Evolutionary conservation across 192 early-diverging fungal genomes (phyloP).

Genomic region (Thamnidium elegans): DNA sequence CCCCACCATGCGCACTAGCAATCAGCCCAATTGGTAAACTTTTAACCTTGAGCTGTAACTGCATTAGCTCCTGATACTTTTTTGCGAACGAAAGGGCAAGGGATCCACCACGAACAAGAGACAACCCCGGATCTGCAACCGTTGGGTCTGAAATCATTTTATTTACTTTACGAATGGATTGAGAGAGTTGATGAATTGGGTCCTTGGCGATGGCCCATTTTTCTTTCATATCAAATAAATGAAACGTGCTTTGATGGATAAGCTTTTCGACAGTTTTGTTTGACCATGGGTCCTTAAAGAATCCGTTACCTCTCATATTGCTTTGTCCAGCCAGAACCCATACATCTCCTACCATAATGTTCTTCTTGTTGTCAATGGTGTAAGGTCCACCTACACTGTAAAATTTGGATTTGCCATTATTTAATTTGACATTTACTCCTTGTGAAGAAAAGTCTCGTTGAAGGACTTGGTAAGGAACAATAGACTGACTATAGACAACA

Average conservation of each 20-base stretch:
- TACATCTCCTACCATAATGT: conserved; percentile 36
- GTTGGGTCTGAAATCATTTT: conserved; percentile 31
- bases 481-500: too few relatives aligned
- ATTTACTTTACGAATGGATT: conserved; percentile 22
- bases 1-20: conserved; percentile 36
- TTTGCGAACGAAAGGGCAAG: conserved; percentile 21
- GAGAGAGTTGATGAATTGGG: conserved; percentile 21
- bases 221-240: conserved; percentile 28
- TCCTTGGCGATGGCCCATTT: conserved; percentile 24
- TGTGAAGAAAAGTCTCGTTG: conserved; percentile 13
- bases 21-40: conserved; percentile 33
- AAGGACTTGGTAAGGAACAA: conserved; percentile 20
- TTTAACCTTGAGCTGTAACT: too few relatives aligned
- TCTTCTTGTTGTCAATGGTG: conserved; percentile 12
- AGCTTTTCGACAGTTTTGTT: background rate
- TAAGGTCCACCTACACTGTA: conserved; percentile 29
- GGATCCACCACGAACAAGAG: conserved; percentile 15
- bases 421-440: background rate
- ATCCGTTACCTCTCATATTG: conserved; percentile 36
- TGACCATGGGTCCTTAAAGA: conserved; percentile 5
- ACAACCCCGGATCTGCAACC: conserved; percentile 14
- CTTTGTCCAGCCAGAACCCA: conserved; percentile 41
- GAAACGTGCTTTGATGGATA: background rate
- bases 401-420: background rate
- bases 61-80: background rate